Evolutionary conservation across 345 rosid genomes (phyloP), one percentile per base, ranked within the genome.

Genomic region (Laguncularia racemosa): DNA sequence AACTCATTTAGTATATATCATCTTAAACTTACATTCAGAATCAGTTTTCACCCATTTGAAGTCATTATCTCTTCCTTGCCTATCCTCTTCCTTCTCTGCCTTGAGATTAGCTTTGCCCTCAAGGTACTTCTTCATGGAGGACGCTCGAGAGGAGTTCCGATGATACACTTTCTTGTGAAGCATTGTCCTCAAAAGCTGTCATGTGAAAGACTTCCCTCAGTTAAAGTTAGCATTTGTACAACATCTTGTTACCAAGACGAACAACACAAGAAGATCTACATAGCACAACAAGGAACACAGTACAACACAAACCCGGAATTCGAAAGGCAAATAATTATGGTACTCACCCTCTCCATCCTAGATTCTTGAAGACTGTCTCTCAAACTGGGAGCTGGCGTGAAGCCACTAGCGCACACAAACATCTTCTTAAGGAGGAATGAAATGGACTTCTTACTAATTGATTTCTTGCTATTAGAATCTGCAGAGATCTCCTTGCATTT

Each of bases 1-100:
- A 33, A 33, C 9, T 33, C 6, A 33, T 33, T 33, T 33, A 33
- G 40, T n/a, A 33, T 33, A 33, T 6, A 33, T 33, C 40, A 33
- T 33, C 40, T 4, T 33, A 33, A 33, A 72, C 97, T 80, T 68
- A 85, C 96, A 88, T 60, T 88, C 91, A 55, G 96, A 80, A 82
- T 91, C 91, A 44, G 96, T 91, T 66, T 83, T 91, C 68, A 84
- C 95, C 98, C 98, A 86, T 83, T 86, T 88, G 33, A 83, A 87
- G 57, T 87, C 46, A 13, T 47, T 64, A 3, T 18, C 48, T 58
- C 66, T 81, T 43, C 72, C 62, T 16, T 63, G 49, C 20, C 50
- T 66, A 20, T 73, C 78, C 51, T 74, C 83, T 50, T 77, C 79
- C 13, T 82, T 53, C 40, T 52, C 72, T 59, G 44, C 71, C 51